Evolutionary conservation across 1,139 yeast species (phyloP), one percentile per base, ranked within the genome.

Genomic region (Magnusiomyces ingens): DNA sequence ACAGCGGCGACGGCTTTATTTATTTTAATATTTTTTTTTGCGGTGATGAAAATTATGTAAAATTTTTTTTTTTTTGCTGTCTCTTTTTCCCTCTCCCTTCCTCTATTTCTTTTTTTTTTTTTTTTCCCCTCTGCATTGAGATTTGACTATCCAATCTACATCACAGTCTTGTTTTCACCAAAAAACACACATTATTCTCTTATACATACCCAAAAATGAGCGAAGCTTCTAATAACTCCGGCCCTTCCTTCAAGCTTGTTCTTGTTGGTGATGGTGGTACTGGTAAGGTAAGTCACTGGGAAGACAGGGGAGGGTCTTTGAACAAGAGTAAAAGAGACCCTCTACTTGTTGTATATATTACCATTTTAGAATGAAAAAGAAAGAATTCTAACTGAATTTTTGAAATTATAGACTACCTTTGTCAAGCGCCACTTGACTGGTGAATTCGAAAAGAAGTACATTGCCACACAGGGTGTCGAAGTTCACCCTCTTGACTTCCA

Each of bases 181-280:
- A 8, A 38, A 8, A 18, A 5, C 4, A 2, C 32, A 26, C 32
- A 26, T 26, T 22, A 15, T 12, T n/a, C 35, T 18, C 37, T 45
- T 10, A 22, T 35, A 22, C 32, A 36, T 32, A 21, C 18, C 3
- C 19, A 22, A 32, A 32, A 35, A 22, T 15, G 22, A 45, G 13
- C 15, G 26, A 15, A 21, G 21, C 48, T 45, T 4, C 29, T 18
- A n/a, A 11, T 29, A 13, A 18, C 12, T 29, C 15, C 21, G 95
- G 90, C 75, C 98, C 99, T 68, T 88, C 96, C 64, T 93, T 94
- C 77, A 94, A 94, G 81, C 85, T 94, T 74, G 99, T 73, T 68
- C 85, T 93, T 70, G 98, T 93, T 75, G 99, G 99, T 75, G 99
- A 93, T 73, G 99, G 99, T 82, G 99, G 99, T 84, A 93, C 99